These are phyloP conservation scores for Castanea crenata DNA, from an alignment of 306 rosid species.

Conservation along the genomic window DNA sequence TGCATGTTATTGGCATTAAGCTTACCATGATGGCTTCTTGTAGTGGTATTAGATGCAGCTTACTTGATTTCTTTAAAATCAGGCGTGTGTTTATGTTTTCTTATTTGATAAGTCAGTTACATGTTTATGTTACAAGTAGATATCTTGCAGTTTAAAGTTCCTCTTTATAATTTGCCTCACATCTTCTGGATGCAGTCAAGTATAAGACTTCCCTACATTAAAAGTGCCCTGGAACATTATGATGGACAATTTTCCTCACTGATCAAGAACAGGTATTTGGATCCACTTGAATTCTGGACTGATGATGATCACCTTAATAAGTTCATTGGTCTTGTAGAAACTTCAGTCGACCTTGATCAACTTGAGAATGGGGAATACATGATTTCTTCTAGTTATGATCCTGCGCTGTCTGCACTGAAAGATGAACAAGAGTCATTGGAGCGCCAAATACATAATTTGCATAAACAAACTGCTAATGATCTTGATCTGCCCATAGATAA, in stretches of 20 bases:
- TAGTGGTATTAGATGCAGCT: neutral
- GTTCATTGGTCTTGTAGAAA: constrained; percentile 81
- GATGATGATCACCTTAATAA: constrained; percentile 71
- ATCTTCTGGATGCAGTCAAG: constrained; percentile 67
- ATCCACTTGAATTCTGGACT: constrained; percentile 68
- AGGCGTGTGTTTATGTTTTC: too few species aligned
- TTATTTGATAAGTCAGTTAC: neutral
- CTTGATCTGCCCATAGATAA: constrained; percentile 86
- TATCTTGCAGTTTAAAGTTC: constrained; percentile 1
- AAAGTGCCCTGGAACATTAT: constrained; percentile 59
- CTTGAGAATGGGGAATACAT: constrained; percentile 92
- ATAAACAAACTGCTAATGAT: constrained; percentile 70
- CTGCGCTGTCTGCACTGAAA: constrained; percentile 59
- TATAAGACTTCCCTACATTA: constrained; percentile 81
- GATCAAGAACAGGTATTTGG: constrained; percentile 64
- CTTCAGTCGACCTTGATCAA: constrained; percentile 90
- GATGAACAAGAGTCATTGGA: constrained; percentile 68
- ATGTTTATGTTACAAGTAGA: neutral
- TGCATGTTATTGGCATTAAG: neutral
- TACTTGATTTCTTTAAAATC: neutral
- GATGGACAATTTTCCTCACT: constrained; percentile 73
- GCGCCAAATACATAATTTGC: constrained; percentile 69
- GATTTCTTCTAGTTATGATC: constrained; percentile 84
- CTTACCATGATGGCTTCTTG: neutral
- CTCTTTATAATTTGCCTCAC: constrained; percentile 23